A percentile compares a stretch with the other conserved stretches of the same genome.
phyloP scores from a whole-genome alignment of 139 green algal genomes.

The Auxenochlorella pyrenoidosa region DNA sequence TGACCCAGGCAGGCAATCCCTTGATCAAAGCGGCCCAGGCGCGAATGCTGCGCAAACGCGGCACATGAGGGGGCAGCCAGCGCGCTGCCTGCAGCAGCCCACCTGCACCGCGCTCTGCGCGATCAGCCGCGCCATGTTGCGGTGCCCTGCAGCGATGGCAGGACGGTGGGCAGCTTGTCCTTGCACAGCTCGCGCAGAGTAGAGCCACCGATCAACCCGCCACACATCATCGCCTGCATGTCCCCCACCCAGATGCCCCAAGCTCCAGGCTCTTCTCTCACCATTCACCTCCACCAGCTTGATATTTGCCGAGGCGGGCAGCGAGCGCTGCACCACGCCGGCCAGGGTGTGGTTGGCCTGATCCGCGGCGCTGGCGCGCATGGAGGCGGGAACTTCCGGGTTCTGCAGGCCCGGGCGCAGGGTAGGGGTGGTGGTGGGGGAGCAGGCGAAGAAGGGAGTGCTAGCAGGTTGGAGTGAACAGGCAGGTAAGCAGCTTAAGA shows the following conservation, averaged over 20 bases:
- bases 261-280: not conserved
- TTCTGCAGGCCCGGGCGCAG: slow-evolving; percentile 9
- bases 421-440: not conserved
- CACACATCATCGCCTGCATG: not conserved
- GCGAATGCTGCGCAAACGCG: too few species aligned
- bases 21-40: too few species aligned
- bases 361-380: not conserved
- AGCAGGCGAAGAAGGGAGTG: not conserved
- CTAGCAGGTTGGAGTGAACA: not conserved
- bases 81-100: too few species aligned
- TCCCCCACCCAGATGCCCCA: not conserved
- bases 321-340: slow-evolving; percentile 9
- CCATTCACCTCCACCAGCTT: slow-evolving; percentile 24
- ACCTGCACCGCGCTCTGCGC: slow-evolving; percentile 37
- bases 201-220: not conserved
- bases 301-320: not conserved
- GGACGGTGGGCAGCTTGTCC: not conserved
- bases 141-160: not conserved
- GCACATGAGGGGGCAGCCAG: too few species aligned
- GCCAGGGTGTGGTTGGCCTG: not conserved
- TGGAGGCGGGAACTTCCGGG: not conserved
- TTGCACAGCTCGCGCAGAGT: too few species aligned
- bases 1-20: too few species aligned
- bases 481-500: not conserved
- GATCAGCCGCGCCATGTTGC: slow-evolving; percentile 38